Evolutionary conservation across 225 moss, liverwort and hornwort species (phyloP), one percentile per base, ranked within the genome.

Genomic region (Marchantia polymorpha): DNA sequence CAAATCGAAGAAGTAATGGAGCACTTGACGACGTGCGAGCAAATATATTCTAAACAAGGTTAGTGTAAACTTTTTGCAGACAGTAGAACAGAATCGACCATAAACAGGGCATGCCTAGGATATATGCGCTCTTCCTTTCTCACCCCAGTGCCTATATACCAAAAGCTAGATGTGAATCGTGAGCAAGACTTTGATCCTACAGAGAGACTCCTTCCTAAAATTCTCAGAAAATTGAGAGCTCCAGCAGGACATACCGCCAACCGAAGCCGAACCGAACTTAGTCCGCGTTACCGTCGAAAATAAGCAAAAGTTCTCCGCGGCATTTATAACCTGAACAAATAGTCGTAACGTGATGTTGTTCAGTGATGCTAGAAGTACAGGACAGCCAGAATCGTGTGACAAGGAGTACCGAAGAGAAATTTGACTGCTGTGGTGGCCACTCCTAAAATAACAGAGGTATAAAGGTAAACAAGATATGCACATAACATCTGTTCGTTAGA

Each of bases 281-380:
- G 91, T 91, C 51, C 92, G 86, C 47, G 94, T 94, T 60, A 99
- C 89, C 27, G 97, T 99, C 50, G 97, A 90, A 67, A 99, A 99
- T 27, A 99, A 70, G 63, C 89, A 87, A 81, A 99, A 99, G 83
- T 95, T 99, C 29, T 99, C 97, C 46, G 94, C 94, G 10, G 97
- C 97, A 59, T 93, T 86, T 69, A 99, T 89, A 83, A 92, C 90
- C 93, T 89, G 80, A 30, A 29, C 7, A 15, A 71, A 30, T 39
- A 67, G 30, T n/a, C 59, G 7, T n/a, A 39, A 39, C 39, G 39
- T 39, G 39, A 39, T 39, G 5, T 39, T 39, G 39, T 39, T 39
- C 3, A 39, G 39, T 39, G 5, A 39, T 39, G 39, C 39, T 39
- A 39, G 39, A 2, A 39, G 39, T 5, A 39, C 10, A 71, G 51